Conservation (phyloP, 1,284 basidiomycete species). For the Athelia sp. region DNA sequence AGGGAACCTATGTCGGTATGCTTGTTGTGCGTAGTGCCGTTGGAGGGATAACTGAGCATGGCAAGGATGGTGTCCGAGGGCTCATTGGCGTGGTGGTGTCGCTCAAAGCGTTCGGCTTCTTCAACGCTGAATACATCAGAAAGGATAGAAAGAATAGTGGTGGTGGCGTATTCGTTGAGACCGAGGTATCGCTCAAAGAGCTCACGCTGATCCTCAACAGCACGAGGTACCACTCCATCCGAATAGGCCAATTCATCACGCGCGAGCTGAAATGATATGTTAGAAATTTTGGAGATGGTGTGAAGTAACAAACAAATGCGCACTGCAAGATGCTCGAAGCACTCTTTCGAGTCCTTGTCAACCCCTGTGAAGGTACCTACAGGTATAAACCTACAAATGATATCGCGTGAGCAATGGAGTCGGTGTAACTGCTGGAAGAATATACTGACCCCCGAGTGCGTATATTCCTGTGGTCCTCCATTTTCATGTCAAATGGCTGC, state of each 20-base stretch:
- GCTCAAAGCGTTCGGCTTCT: slow-evolving; percentile 5
- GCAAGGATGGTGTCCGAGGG: slow-evolving; percentile 8
- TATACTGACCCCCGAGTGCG: slow-evolving; percentile 7
- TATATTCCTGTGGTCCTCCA: slow-evolving; percentile 7
- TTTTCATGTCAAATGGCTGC: slow-evolving; percentile 9
- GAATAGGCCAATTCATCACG: slow-evolving; percentile 3
- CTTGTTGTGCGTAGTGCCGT: slow-evolving; percentile 7
- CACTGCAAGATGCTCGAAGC: slow-evolving; percentile 8
- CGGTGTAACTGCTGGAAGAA: neutral
- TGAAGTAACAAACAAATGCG: no score
- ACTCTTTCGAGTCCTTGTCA: slow-evolving; percentile 5
- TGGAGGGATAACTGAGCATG: slow-evolving; percentile 7
- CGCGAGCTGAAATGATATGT: slow-evolving; percentile 5
- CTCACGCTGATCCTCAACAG: slow-evolving; percentile 4
- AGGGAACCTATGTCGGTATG: slow-evolving; percentile 11
- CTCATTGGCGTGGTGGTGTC: slow-evolving; percentile 6
- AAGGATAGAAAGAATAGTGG: slow-evolving; percentile 6
- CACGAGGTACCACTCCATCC: slow-evolving; percentile 3
- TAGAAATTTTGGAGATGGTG: neutral
- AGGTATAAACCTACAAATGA: slow-evolving; percentile 8
- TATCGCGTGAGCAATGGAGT: no score
- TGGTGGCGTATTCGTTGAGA: slow-evolving; percentile 6
- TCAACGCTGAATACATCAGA: slow-evolving; percentile 7
- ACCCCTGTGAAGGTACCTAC: slow-evolving; percentile 9
- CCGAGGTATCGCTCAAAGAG: slow-evolving; percentile 8